Base-by-base conservation (phyloP, 441 rosid species). In the Pelargonium citronellum region DNA sequence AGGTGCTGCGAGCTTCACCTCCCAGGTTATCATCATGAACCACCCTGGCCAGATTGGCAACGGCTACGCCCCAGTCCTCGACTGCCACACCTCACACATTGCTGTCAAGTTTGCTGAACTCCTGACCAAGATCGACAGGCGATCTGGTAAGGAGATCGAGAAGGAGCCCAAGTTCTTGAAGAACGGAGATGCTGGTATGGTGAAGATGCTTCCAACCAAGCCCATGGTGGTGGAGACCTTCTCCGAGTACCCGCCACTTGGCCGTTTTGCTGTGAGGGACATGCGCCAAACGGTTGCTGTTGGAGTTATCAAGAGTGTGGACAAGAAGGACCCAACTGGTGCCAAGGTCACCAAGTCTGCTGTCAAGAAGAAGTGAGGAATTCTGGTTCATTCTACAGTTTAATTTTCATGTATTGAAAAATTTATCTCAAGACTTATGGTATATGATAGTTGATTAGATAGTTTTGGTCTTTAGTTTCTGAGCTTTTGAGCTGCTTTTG, bases 21-120 rank as follows among this genome's bases (percentile, higher is more conserved):
- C 92, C 64, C 89, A 82, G 10, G 91, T 89, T 34, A 87, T 89
- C 70, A 89, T 89, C 85, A 89, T 89, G 95, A 89, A 89, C 78
- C 95, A 89, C 77, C 95, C 90, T 7, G 95, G 95, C 0, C 92
- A 89, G 83, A 87, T 87, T 1, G 85, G 87, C n/a, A 85, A 80
- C 0, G 89, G 89, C 0, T 87, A 87, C 39, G 39, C 39, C 2
- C 39, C 39, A 0, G 39, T 34, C 5, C 39, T 34, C 0, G 39
- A 34, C 39, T 34, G 39, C 39, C 39, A 34, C 39, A 34, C 39
- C 39, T 34, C 39, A 0, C 39, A 34, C 39, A 34, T 34, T 34
- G 39, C 39, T 34, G 62, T 57, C 1, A 57, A 57, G 22, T 57
- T 57, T 16, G 22, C 22, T 15, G 62, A 57, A 10, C 22, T 57